Conservation (phyloP, 306 rosid species). For the Morella rubra region DNA sequence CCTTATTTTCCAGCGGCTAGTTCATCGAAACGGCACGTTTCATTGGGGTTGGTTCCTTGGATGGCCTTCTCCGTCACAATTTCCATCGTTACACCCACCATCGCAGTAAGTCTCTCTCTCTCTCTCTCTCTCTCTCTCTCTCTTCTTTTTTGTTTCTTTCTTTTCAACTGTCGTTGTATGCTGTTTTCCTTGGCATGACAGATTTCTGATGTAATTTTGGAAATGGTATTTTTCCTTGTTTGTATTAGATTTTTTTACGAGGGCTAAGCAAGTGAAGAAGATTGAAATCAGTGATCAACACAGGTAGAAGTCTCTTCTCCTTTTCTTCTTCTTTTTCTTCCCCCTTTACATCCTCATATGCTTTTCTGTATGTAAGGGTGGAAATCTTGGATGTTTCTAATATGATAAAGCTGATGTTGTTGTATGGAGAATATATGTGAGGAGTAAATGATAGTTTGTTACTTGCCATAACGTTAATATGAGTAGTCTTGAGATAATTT, state of each 20-base stretch:
- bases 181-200: not conserved
- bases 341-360: not conserved
- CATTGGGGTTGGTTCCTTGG: slow-evolving; percentile 30
- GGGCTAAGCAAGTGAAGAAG: slow-evolving; percentile 61
- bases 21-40: slow-evolving; percentile 34
- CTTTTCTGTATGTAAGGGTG: not conserved
- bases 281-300: slow-evolving; percentile 72
- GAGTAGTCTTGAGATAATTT: not conserved
- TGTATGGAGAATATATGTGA: not conserved
- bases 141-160: not conserved
- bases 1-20: slow-evolving; percentile 13
- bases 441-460: not conserved
- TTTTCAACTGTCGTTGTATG: not conserved
- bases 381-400: not conserved
- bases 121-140: not conserved
- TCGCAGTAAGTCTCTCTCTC: slow-evolving; percentile 47
- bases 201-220: not conserved
- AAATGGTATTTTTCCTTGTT: not conserved
- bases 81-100: slow-evolving; percentile 30
- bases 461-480: not conserved
- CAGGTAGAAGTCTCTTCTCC: slow-evolving; percentile 40
- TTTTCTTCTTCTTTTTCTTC: not conserved
- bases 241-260: slow-evolving; percentile 61
- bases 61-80: slow-evolving; percentile 21
- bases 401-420: not conserved